A percentile compares a stretch with the other conserved stretches of the same genome.
Conservation (phyloP, 345 rosid genomes). For the Balakata baccata region DNA sequence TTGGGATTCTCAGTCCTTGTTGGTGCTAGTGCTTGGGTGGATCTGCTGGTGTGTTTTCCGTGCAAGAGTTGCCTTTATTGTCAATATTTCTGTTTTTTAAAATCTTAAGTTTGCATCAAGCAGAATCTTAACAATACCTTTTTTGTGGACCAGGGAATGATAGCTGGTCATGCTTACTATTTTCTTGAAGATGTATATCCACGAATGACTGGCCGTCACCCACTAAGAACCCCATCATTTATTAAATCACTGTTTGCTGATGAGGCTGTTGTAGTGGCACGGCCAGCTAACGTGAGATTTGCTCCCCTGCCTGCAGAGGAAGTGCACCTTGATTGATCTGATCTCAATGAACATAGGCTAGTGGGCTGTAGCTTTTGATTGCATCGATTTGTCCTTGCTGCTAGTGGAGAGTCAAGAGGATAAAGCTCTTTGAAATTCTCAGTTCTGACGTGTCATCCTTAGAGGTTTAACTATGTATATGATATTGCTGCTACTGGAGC, state of each 20-base stretch:
- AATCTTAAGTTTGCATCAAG: background rate
- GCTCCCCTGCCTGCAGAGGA: conserved; percentile 72
- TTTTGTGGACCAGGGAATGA: conserved; percentile 71
- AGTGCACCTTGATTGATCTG: conserved; percentile 54
- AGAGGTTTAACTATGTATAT: conserved; percentile 25
- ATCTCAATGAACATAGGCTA: background rate
- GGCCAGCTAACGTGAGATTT: conserved; percentile 71
- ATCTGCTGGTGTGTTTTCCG: conserved; percentile 61
- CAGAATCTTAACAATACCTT: background rate
- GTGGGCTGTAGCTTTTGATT: conserved; percentile 5
- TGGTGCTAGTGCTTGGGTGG: conserved; percentile 96
- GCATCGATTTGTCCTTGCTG: background rate
- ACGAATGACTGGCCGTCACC: conserved; percentile 71
- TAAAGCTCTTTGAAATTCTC: background rate
- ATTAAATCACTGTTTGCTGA: conserved; percentile 81
- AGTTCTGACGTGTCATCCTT: conserved; percentile 2
- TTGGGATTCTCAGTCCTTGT: conserved; percentile 93
- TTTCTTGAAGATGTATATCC: conserved; percentile 95
- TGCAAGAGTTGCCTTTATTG: background rate
- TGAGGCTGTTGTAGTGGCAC: conserved; percentile 73
- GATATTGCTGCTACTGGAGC: conserved; percentile 7
- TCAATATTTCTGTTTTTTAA: too few relatives aligned
- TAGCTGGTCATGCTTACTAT: conserved; percentile 97
- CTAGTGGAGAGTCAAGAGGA: background rate
- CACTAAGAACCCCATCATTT: conserved; percentile 74